Evolutionary conservation across 75 land plant genomes (phyloP), one percentile per base, ranked within the genome.

Genomic region (Chamaecyparis obtusa): DNA sequence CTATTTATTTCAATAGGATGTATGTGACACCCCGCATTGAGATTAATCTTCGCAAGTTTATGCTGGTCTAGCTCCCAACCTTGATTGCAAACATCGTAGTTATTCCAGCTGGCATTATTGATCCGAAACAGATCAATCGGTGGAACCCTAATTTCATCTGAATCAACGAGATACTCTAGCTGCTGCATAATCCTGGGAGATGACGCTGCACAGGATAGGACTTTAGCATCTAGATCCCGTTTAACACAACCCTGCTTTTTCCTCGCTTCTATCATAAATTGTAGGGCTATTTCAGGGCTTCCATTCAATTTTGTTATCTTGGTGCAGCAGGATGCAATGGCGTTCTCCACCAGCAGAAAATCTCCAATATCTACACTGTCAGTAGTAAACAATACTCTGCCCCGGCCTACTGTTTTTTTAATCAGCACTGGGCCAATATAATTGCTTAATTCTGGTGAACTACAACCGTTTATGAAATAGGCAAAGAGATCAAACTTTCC

Each of bases 371-470:
- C 14, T 27, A 87, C 36, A 1, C 83, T 19, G 8, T 79, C 6
- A 11, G 88, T 48, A 5, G 86, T 41, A 46, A 48, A 83, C 14
- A 83, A 49, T 3, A 85, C 88, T 21, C 88, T 44, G 37, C 88
- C 88, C 21, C 86, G 84, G 1, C 88, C 86, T 41, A 32, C 17
- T 11, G 74, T 46, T 7, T 19, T 57, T 9, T 27, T 41, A 36
- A 87, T 64, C 24, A 24, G 33, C 30, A 87, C 86, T 0, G 86
- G 88, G 5, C 76, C 76, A 72, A 72, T 72, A 24, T 11, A 72
- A 72, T 72, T 72, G 27, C 76, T 72, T 2, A 72, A 21, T 36
- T 72, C 14, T 1, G 36, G 2, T 7, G 36, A 13, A 9, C 2
- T 72, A 33, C 15, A 72, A 10, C 7, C 27, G 33, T 72, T 72